Evolutionary conservation across 164 flowering plant genomes (phyloP).

Genomic region (Chimonanthus salicifolius): DNA sequence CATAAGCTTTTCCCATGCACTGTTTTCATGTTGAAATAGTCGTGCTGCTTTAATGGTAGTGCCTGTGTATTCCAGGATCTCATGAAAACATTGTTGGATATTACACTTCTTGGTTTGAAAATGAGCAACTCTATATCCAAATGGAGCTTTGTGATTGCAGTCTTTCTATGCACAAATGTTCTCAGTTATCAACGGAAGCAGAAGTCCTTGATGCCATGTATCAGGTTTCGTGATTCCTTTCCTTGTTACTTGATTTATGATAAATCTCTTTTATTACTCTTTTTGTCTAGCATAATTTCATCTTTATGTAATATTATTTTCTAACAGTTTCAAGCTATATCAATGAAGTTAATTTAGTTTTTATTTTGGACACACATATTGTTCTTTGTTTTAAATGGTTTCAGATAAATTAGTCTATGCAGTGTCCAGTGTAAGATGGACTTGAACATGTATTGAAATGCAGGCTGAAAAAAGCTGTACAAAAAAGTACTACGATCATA

Average conservation of each 20-base stretch:
- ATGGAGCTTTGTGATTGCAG: slow-evolving; percentile 91
- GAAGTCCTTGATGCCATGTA: slow-evolving; percentile 53
- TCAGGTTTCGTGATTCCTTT: slow-evolving; percentile 41
- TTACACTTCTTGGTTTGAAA: slow-evolving; percentile 90
- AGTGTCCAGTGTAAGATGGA: too few relatives aligned
- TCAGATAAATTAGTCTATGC: too few relatives aligned
- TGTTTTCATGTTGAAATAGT: background rate
- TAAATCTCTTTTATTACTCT: background rate
- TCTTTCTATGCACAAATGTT: slow-evolving; percentile 39
- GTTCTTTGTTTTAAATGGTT: too few relatives aligned
- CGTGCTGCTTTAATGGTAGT: background rate
- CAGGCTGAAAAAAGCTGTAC: too few relatives aligned
- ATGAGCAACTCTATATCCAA: slow-evolving; percentile 87
- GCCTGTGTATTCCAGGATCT: slow-evolving; percentile 34
- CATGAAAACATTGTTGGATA: slow-evolving; percentile 83
- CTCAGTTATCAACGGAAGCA: slow-evolving; percentile 39
- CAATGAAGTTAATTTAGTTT: too few relatives aligned
- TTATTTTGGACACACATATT: too few relatives aligned
- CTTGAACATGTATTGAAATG: too few relatives aligned
- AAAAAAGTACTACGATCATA: too few relatives aligned
- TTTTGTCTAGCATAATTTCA: background rate
- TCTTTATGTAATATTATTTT: too few relatives aligned
- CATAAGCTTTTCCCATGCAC: background rate
- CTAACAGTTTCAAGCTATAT: too few relatives aligned
- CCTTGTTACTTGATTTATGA: background rate